Evolutionary conservation across 1,139 yeast genomes (phyloP).

Genomic region (Protomyces pachydermus): DNA sequence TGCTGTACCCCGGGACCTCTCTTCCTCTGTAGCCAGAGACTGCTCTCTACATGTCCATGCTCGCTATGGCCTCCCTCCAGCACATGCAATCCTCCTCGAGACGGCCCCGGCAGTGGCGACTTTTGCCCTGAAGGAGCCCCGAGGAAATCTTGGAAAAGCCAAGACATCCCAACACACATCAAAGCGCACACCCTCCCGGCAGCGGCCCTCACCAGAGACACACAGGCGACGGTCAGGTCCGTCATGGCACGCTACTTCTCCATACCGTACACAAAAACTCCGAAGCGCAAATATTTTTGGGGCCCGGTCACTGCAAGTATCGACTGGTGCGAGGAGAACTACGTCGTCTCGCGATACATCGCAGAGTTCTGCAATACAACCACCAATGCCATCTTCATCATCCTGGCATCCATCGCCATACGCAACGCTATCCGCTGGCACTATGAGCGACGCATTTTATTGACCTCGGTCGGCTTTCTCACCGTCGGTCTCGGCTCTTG

Average conservation of each 20-base stretch:
- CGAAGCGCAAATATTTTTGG: conserved; percentile 15
- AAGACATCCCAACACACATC: too few relatives aligned
- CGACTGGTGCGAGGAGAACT: conserved; percentile 96
- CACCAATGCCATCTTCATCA: conserved; percentile 61
- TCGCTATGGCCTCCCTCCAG: not conserved
- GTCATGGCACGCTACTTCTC: conserved; percentile 2
- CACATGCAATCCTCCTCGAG: not conserved
- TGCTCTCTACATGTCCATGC: not conserved
- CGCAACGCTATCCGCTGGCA: conserved; percentile 55
- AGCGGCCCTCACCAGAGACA: too few relatives aligned
- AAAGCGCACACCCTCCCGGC: too few relatives aligned
- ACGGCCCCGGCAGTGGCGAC: not conserved
- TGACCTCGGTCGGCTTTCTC: conserved; percentile 72
- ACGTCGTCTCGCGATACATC: conserved; percentile 72
- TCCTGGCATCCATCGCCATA: conserved; percentile 63
- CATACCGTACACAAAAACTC: conserved; percentile 5
- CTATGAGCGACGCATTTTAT: conserved; percentile 63
- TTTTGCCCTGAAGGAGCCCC: too few relatives aligned
- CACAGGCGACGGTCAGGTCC: not conserved
- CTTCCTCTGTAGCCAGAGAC: not conserved
- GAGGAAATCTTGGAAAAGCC: too few relatives aligned
- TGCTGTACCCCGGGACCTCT: not conserved
- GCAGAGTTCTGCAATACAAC: conserved; percentile 85
- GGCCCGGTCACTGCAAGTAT: conserved; percentile 47
- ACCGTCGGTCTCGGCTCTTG: conserved; percentile 90